Evolutionary conservation across 1,284 basidiomycete genomes (phyloP).

Genomic region (Fomitopsis pinicola): DNA sequence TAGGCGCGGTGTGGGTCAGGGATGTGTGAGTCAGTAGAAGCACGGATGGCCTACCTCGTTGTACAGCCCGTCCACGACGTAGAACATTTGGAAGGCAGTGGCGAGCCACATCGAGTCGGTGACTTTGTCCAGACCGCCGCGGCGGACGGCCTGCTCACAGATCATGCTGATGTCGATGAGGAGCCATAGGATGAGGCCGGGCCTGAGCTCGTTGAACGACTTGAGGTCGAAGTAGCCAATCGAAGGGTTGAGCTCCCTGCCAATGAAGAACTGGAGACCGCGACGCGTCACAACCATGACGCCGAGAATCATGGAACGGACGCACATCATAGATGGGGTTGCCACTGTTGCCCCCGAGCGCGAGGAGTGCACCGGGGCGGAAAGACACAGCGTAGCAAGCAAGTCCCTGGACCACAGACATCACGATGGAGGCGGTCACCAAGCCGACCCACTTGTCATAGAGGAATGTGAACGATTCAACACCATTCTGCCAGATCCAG

Average conservation of each 20-base stretch:
- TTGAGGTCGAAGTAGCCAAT: conserved; percentile 93
- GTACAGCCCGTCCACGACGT: conserved; percentile 83
- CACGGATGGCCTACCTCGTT: conserved; percentile 65
- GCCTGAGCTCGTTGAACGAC: conserved; percentile 94
- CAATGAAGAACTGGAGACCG: conserved; percentile 83
- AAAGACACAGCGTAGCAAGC: conserved; percentile 78
- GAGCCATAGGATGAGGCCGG: conserved; percentile 94
- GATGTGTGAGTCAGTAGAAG: not conserved
- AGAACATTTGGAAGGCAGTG: conserved; percentile 83
- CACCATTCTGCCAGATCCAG: conserved; percentile 70
- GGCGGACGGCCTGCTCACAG: conserved; percentile 84
- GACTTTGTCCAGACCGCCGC: conserved; percentile 60
- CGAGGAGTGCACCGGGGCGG: conserved; percentile 66
- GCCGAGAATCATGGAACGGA: conserved; percentile 7
- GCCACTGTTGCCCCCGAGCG: conserved; percentile 89
- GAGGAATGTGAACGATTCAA: conserved; percentile 81
- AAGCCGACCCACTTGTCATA: conserved; percentile 94
- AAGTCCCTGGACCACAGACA: conserved; percentile 73
- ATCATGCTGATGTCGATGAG: conserved; percentile 90
- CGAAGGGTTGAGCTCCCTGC: conserved; percentile 91
- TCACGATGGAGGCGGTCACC: conserved; percentile 78
- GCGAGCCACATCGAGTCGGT: conserved; percentile 95
- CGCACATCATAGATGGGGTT: conserved; percentile 89
- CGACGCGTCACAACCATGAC: not conserved
- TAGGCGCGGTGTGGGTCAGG: conserved; percentile 20